These are phyloP conservation scores for Geotrichum bryndzae DNA, from an alignment of 1,139 yeast species.

Conservation along the genomic window DNA sequence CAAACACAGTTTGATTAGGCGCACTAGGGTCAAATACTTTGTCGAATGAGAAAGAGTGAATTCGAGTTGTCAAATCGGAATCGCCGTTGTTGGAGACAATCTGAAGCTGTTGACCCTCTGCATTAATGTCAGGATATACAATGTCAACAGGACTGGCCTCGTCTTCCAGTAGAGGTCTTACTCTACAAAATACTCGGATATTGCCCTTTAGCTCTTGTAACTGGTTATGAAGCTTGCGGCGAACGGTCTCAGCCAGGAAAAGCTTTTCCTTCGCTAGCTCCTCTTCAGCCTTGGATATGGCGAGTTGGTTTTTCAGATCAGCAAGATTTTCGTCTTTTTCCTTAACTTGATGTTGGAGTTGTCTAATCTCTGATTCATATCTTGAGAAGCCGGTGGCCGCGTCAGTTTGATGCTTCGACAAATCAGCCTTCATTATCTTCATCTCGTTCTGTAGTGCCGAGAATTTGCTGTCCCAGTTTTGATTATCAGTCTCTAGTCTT, in stretches of 20 bases:
- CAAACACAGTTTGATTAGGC: constrained; percentile 61
- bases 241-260: constrained; percentile 44
- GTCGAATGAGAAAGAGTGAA: constrained; percentile 63
- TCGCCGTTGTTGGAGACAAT: constrained; percentile 27
- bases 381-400: constrained; percentile 2
- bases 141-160: constrained; percentile 35
- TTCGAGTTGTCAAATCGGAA: constrained; percentile 25
- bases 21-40: constrained; percentile 57
- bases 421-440: background rate
- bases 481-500: constrained; percentile 11
- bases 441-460: background rate
- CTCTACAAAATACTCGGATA: constrained; percentile 82
- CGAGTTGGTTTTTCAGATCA: constrained; percentile 16
- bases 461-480: constrained; percentile 20
- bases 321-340: constrained; percentile 15
- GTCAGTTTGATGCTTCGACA: constrained; percentile 1
- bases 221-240: constrained; percentile 67
- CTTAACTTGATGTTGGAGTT: background rate
- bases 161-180: constrained; percentile 51
- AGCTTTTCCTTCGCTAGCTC: constrained; percentile 25
- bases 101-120: constrained; percentile 42
- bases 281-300: background rate
- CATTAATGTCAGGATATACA: constrained; percentile 48
- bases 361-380: background rate
- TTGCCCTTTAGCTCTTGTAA: constrained; percentile 88